phyloP scores from a whole-genome alignment of 108 stramenopile species.

The Stephanodiscus triporus region DNA sequence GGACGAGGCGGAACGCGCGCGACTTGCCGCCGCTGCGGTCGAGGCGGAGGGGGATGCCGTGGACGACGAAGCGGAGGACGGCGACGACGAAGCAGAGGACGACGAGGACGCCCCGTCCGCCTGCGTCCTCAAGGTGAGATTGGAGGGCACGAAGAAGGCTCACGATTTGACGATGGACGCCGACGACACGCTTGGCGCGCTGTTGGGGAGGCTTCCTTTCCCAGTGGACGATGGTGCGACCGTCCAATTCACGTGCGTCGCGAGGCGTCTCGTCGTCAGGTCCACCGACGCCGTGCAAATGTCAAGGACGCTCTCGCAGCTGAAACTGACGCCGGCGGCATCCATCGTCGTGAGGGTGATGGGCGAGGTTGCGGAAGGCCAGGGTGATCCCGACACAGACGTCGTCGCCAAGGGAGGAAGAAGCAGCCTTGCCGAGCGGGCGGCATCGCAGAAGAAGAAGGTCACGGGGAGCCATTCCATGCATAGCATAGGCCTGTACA shows the following conservation, averaged over 20 bases:
- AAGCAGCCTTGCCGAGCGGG: conserved; percentile 62
- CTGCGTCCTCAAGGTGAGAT: conserved; percentile 55
- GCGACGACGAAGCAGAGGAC: conserved; percentile 38
- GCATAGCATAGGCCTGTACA: conserved; percentile 89
- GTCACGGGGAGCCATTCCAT: conserved; percentile 86
- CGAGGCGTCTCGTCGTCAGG: conserved; percentile 73
- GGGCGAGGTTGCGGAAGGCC: conserved; percentile 29
- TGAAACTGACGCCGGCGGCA: conserved; percentile 65
- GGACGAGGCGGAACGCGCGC: conserved; percentile 63
- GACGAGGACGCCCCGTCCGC: conserved; percentile 41
- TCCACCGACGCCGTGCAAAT: conserved; percentile 61
- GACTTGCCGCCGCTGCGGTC: conserved; percentile 48
- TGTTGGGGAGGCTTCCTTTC: conserved; percentile 56
- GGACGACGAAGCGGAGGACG: conserved; percentile 54
- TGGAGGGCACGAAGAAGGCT: conserved; percentile 75
- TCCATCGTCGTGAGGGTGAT: conserved; percentile 68
- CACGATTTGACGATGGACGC: conserved; percentile 61
- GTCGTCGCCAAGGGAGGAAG: conserved; percentile 15
- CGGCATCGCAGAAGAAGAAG: conserved; percentile 58
- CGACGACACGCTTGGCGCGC: conserved; percentile 55
- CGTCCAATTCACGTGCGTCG: conserved; percentile 80
- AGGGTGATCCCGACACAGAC: neutral
- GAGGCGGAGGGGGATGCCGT: conserved; percentile 37
- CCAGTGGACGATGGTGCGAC: conserved; percentile 48
- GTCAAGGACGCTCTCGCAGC: conserved; percentile 58